phyloP scores from a whole-genome alignment of 441 rosid species.

The Populus hybrid region DNA sequence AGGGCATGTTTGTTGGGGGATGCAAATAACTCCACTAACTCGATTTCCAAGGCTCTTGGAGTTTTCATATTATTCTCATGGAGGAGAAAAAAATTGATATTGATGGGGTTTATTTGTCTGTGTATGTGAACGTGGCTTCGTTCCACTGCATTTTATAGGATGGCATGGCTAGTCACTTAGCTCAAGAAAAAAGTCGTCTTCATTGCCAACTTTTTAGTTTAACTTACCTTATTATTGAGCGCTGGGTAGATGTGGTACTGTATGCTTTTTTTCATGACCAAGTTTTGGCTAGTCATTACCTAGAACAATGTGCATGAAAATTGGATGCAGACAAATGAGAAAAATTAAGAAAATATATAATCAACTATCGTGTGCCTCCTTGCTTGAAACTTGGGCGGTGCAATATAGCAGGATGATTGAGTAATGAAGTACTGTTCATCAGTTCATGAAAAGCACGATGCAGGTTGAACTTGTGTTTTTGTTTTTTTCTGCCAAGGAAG shows the following conservation, averaged over 20 bases:
- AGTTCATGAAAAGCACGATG: neutral
- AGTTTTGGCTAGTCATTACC: constrained; percentile 20
- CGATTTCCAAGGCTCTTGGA: constrained; percentile 58
- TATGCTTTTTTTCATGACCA: constrained; percentile 7
- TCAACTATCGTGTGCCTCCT: neutral
- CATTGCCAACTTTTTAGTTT: constrained; percentile 40
- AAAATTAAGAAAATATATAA: neutral
- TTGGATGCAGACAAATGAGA: constrained; percentile 17
- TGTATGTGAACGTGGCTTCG: constrained; percentile 31
- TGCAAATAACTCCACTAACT: constrained; percentile 61
- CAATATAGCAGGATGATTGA: constrained; percentile 6
- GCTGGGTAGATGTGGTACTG: neutral
- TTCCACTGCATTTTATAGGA: neutral
- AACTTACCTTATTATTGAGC: constrained; percentile 42
- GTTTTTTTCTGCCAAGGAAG: no score
- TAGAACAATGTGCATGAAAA: constrained; percentile 27
- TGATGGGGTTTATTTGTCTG: constrained; percentile 39
- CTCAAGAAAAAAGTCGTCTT: constrained; percentile 39
- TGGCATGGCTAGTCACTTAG: constrained; percentile 10
- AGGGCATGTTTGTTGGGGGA: constrained; percentile 73
- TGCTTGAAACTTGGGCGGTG: neutral
- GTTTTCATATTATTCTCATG: constrained; percentile 39
- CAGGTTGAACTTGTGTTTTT: neutral
- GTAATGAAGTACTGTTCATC: neutral
- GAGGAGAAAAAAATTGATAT: constrained; percentile 25